A percentile compares a stretch with the other conserved stretches of the same genome.
Conservation (phyloP, 257 asterid species). For the Nicotiana paniculata region DNA sequence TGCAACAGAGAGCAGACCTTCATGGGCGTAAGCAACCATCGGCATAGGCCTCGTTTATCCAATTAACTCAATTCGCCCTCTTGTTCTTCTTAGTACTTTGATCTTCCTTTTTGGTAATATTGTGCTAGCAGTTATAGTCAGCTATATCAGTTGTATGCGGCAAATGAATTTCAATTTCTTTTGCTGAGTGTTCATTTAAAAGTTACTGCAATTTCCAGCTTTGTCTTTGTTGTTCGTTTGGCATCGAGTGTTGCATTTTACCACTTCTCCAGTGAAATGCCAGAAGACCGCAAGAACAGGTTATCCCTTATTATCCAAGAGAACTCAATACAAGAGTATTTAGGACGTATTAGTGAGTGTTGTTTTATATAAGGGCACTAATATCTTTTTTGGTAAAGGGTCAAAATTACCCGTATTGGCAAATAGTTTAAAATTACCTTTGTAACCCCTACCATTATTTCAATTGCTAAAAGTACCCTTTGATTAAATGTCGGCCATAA, state of each 20-base stretch:
- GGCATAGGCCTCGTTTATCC: constrained; percentile 18
- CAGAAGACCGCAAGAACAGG: not conserved
- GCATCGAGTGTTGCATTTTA: not conserved
- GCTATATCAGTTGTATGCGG: constrained; percentile 5
- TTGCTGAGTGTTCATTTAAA: not conserved
- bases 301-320: not conserved
- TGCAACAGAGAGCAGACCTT: constrained; percentile 22
- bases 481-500: too few relatives aligned
- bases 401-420: too few relatives aligned
- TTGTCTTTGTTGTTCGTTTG: not conserved
- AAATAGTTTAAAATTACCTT: too few relatives aligned
- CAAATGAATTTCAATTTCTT: not conserved
- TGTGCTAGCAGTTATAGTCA: constrained; percentile 1
- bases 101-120: not conserved
- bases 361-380: too few relatives aligned
- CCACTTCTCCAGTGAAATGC: not conserved
- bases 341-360: too few relatives aligned
- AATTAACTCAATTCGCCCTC: not conserved
- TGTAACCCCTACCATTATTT: too few relatives aligned
- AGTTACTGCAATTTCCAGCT: not conserved
- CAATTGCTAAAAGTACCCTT: too few relatives aligned
- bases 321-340: not conserved
- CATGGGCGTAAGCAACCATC: not conserved
- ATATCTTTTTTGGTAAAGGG: too few relatives aligned
- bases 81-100: not conserved